A percentile compares a stretch with the other conserved stretches of the same genome.
These are phyloP conservation scores for Suillus discolor DNA, from an alignment of 768 basidiomycete genomes.

Conservation along the genomic window DNA sequence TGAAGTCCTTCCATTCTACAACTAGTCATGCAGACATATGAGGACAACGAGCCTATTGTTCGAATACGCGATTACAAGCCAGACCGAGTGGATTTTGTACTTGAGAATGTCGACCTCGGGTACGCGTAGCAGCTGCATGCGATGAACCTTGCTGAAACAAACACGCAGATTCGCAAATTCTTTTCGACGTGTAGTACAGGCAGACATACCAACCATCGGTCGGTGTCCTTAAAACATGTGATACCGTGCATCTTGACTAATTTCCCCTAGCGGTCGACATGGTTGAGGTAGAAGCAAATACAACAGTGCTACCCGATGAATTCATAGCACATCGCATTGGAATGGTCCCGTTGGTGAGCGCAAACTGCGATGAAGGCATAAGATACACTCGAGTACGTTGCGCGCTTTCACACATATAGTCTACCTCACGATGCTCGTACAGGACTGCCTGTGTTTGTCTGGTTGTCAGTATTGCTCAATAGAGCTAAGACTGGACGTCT, in stretches of 20 bases:
- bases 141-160: slow-evolving; percentile 16
- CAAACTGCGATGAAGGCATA: slow-evolving; percentile 88
- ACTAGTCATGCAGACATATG: slow-evolving; percentile 36
- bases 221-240: slow-evolving; percentile 31
- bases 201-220: slow-evolving; percentile 97
- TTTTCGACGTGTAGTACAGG: slow-evolving; percentile 90
- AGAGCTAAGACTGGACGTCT: slow-evolving; percentile 73
- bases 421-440: slow-evolving; percentile 4
- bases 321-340: slow-evolving; percentile 96
- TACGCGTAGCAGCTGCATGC: slow-evolving; percentile 42
- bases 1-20: neutral
- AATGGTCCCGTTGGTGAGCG: slow-evolving; percentile 87
- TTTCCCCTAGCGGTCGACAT: slow-evolving; percentile 83
- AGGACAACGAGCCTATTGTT: slow-evolving; percentile 63
- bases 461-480: slow-evolving; percentile 89
- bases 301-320: slow-evolving; percentile 93
- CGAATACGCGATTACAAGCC: slow-evolving; percentile 83
- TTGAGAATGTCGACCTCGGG: slow-evolving; percentile 97
- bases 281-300: slow-evolving; percentile 90
- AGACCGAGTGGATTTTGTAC: slow-evolving; percentile 87
- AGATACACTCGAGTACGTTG: slow-evolving; percentile 67
- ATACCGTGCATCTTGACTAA: slow-evolving; percentile 10
- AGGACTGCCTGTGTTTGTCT: slow-evolving; percentile 92
- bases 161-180: slow-evolving; percentile 86
- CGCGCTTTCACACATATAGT: slow-evolving; percentile 1